A percentile compares a stretch with the other conserved stretches of the same genome.
Conservation (phyloP, 345 rosid species). For the Salix koriyanagi region DNA sequence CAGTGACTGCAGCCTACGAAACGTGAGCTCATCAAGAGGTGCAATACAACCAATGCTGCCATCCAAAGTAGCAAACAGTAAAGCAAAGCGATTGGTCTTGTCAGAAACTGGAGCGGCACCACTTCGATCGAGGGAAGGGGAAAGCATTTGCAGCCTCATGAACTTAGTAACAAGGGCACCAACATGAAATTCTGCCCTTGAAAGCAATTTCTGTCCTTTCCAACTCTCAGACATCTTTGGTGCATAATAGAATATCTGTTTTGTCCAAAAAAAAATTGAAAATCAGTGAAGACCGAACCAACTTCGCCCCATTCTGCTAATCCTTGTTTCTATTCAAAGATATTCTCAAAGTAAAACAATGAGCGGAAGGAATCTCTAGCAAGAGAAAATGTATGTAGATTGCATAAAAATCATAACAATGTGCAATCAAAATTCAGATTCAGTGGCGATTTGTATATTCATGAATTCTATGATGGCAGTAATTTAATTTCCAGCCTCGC, state of each 20-base stretch:
- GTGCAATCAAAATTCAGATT: no score
- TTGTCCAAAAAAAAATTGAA: not conserved
- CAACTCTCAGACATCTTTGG: slow-evolving; percentile 97
- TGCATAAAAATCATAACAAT: no score
- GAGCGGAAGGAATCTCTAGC: no score
- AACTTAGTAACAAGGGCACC: slow-evolving; percentile 90
- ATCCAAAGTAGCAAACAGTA: slow-evolving; percentile 84
- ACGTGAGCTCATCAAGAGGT: slow-evolving; percentile 88
- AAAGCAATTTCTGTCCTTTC: slow-evolving; percentile 96
- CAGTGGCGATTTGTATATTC: no score
- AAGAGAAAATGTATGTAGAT: no score
- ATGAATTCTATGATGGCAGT: no score
- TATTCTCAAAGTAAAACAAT: no score
- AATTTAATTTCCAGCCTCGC: not conserved
- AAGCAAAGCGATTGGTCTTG: slow-evolving; percentile 85
- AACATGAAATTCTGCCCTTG: slow-evolving; percentile 90
- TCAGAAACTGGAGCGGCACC: slow-evolving; percentile 56
- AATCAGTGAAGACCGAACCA: not conserved
- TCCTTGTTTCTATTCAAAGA: no score
- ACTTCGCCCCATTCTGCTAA: not conserved
- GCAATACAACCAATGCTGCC: slow-evolving; percentile 93
- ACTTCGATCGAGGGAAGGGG: slow-evolving; percentile 46
- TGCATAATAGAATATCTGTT: slow-evolving; percentile 86
- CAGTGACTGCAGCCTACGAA: slow-evolving; percentile 86
- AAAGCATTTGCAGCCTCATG: slow-evolving; percentile 87